These are phyloP conservation scores for Rhodomyrtus tomentosa DNA, from an alignment of 345 rosid genomes.

Conservation along the genomic window DNA sequence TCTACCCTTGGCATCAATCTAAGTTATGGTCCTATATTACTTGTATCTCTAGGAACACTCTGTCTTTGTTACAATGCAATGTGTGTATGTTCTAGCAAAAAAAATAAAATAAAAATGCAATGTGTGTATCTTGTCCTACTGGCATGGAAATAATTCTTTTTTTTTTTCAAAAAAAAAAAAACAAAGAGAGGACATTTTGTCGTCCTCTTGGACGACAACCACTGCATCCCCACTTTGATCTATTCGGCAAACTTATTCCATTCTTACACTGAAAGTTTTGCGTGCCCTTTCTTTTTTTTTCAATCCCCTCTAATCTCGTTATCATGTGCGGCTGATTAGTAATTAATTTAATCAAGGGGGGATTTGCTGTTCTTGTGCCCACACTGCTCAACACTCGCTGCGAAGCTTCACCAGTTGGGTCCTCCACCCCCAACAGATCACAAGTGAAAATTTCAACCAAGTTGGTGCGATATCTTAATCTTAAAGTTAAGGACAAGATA, in stretches of 20 bases:
- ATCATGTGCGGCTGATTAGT: background rate
- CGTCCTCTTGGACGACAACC: background rate
- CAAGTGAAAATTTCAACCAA: too few relatives aligned
- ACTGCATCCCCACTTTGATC: background rate
- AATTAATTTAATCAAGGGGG: background rate
- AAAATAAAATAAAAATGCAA: too few relatives aligned
- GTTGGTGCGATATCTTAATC: too few relatives aligned
- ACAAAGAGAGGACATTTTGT: background rate
- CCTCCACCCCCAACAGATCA: background rate
- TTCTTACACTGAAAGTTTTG: background rate
- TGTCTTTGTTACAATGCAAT: background rate
- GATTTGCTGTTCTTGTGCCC: background rate
- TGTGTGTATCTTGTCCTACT: background rate
- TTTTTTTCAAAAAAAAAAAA: too few relatives aligned
- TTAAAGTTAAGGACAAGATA: background rate
- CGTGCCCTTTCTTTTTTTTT: background rate
- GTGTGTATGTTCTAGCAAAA: background rate
- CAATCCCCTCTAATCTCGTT: background rate
- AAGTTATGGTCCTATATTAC: background rate
- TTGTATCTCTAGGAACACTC: background rate
- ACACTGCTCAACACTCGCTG: background rate
- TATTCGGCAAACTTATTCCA: background rate
- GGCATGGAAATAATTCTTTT: background rate
- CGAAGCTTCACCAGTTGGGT: background rate
- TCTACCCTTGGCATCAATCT: background rate